phyloP scores from a whole-genome alignment of 225 moss, liverwort and hornwort genomes.

The Ulota crispa region DNA sequence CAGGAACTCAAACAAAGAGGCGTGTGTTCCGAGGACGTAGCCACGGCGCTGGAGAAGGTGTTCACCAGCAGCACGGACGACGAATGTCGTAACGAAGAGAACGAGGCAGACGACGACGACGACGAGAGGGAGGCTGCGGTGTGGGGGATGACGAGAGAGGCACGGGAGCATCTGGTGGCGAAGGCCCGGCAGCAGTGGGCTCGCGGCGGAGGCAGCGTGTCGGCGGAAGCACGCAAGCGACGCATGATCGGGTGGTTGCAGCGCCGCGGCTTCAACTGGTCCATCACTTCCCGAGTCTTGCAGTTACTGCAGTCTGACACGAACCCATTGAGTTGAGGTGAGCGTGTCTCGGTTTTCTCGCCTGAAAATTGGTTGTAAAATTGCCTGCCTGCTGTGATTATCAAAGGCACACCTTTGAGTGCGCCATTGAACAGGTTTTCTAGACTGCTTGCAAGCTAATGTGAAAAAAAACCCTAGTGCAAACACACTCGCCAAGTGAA shows the following conservation, averaged over 20 bases:
- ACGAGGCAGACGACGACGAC: conserved; percentile 27
- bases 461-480: too few relatives aligned
- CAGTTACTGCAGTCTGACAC: conserved; percentile 24
- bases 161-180: conserved; percentile 62
- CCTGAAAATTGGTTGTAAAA: too few relatives aligned
- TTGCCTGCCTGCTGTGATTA: too few relatives aligned
- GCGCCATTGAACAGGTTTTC: too few relatives aligned
- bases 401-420: too few relatives aligned
- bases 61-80: conserved; percentile 37
- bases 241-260: conserved; percentile 92
- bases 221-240: conserved; percentile 60
- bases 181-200: conserved; percentile 72
- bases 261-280: conserved; percentile 86
- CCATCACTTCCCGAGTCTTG: conserved; percentile 58
- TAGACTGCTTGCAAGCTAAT: too few relatives aligned
- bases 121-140: conserved; percentile 15
- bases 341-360: too few relatives aligned
- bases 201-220: conserved; percentile 58
- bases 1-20: conserved; percentile 82
- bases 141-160: conserved; percentile 84
- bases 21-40: conserved; percentile 53
- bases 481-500: too few relatives aligned
- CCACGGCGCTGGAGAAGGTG: conserved; percentile 53
- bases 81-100: background rate
- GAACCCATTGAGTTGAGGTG: too few relatives aligned